Evolutionary conservation across 352 stramenopile species (phyloP).

Genomic region (Phytophthora pseudosyringae): DNA sequence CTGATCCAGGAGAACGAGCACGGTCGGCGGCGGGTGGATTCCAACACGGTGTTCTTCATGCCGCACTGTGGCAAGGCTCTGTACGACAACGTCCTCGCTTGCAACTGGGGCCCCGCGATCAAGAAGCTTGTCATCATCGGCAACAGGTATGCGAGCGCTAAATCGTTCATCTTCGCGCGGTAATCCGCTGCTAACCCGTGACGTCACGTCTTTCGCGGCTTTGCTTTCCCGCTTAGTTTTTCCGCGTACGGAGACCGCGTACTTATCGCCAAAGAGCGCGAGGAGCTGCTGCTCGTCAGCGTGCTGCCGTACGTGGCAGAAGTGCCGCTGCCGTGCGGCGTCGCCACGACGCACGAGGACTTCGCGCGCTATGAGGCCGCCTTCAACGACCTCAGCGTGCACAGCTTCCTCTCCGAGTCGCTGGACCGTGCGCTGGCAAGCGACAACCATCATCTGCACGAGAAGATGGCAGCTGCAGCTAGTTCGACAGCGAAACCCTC

Average conservation of each 20-base stretch:
- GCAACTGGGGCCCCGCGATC: conserved; percentile 68
- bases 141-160: conserved; percentile 66
- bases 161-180: not conserved
- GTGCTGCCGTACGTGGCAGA: conserved; percentile 62
- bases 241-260: conserved; percentile 78
- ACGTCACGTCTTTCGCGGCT: not conserved
- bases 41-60: conserved; percentile 91
- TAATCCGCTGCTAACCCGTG: conserved; percentile 12
- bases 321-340: conserved; percentile 42
- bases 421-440: conserved; percentile 17
- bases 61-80: conserved; percentile 88
- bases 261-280: conserved; percentile 48
- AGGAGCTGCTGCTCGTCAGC: conserved; percentile 51
- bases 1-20: conserved; percentile 75
- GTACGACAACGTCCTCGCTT: conserved; percentile 90
- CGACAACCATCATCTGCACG: conserved; percentile 15
- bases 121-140: conserved; percentile 77
- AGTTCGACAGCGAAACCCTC: not conserved
- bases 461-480: conserved; percentile 28
- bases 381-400: conserved; percentile 73
- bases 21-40: conserved; percentile 41
- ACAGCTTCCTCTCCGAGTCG: conserved; percentile 27
- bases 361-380: conserved; percentile 72
- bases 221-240: conserved; percentile 49
- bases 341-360: conserved; percentile 58